Conservation (phyloP, 306 rosid genomes). For the Adenanthera pavonina region DNA sequence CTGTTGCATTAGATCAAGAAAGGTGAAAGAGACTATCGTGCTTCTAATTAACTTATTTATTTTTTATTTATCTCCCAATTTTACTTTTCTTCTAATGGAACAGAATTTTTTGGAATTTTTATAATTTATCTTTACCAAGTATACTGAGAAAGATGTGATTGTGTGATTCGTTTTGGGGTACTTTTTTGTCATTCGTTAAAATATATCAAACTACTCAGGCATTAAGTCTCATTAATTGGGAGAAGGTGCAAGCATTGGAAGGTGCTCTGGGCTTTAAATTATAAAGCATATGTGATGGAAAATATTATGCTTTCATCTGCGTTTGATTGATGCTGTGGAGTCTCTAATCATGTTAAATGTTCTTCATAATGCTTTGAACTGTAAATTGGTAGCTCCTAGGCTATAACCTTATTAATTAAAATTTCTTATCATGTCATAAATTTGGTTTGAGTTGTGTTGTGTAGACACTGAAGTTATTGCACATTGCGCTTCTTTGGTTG, state of each 20-base stretch:
- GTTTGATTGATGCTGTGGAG: conserved; percentile 11
- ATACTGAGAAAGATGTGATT: neutral
- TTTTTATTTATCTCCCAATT: conserved; percentile 24
- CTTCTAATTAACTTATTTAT: neutral
- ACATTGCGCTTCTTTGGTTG: conserved; percentile 36
- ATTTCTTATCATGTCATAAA: conserved; percentile 5
- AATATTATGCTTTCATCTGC: neutral
- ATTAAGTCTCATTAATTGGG: neutral
- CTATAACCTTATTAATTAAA: conserved; percentile 24
- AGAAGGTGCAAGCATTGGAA: neutral
- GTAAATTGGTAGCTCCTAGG: neutral
- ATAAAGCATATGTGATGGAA: neutral
- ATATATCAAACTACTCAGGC: neutral
- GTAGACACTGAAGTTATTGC: conserved; percentile 16
- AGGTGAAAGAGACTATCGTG: neutral
- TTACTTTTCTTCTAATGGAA: neutral
- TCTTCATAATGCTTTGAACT: conserved; percentile 3
- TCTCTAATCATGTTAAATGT: neutral
- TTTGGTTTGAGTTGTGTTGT: conserved; percentile 7
- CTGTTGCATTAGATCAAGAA: neutral
- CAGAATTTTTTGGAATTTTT: neutral
- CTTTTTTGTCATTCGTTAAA: neutral
- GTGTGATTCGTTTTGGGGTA: conserved; percentile 9
- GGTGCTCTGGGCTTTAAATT: neutral
- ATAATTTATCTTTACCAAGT: conserved; percentile 8